These are phyloP conservation scores for Hyphodiscus sp. DNA, from an alignment of 2,329 filamentous ascomycete species.

Conservation along the genomic window DNA sequence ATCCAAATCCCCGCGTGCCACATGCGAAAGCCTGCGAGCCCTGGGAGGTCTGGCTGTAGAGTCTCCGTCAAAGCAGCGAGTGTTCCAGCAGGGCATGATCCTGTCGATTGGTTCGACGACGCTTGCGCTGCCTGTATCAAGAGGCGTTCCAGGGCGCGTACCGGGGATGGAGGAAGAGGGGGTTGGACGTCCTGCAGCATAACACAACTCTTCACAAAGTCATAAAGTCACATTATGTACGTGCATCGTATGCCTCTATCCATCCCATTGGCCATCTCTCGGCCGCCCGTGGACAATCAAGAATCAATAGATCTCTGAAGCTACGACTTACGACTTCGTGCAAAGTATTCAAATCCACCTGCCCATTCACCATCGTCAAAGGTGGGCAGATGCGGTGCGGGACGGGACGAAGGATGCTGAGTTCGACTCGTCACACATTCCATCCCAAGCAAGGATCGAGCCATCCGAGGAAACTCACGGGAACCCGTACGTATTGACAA, in stretches of 20 bases:
- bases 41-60: background rate
- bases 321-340: too few species aligned
- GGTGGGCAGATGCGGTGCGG: too few species aligned
- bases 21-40: background rate
- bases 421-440: background rate
- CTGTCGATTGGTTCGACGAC: conserved; percentile 19
- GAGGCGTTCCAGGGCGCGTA: conserved; percentile 27
- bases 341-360: background rate
- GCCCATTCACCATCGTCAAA: too few species aligned
- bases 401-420: background rate
- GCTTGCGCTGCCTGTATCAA: conserved; percentile 19
- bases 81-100: conserved; percentile 22
- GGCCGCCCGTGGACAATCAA: too few species aligned
- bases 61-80: conserved; percentile 21
- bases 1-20: background rate
- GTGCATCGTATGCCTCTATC: background rate
- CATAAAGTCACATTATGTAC: background rate
- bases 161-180: conserved; percentile 1
- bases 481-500: background rate
- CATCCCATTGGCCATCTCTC: too few species aligned
- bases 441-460: background rate
- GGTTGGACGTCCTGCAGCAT: too few species aligned
- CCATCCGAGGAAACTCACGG: background rate
- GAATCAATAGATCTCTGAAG: background rate
- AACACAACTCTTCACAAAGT: background rate